A percentile compares a stretch with the other conserved stretches of the same genome.
Evolutionary conservation across 441 rosid species (phyloP).

Genomic region (Rhodomyrtus psidioides): DNA sequence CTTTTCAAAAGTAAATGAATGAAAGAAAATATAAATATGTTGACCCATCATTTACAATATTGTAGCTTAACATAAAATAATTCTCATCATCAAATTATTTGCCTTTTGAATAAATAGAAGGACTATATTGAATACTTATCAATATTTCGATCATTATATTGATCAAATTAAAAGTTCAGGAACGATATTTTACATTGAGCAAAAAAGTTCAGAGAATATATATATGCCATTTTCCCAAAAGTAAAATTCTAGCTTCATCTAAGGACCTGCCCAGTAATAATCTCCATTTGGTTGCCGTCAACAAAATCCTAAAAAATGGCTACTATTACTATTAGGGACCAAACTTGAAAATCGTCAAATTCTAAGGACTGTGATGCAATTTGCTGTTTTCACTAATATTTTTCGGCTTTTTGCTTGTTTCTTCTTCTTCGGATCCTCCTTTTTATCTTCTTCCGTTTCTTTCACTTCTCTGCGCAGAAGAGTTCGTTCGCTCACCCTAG

Average conservation of each 20-base stretch:
- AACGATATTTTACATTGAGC: not conserved
- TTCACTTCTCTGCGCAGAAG: not conserved
- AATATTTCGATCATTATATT: no score
- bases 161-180: no score
- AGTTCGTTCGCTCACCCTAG: not conserved
- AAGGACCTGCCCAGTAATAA: not conserved
- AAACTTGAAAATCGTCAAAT: not conserved
- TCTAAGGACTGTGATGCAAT: not conserved
- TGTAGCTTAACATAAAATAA: no score
- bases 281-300: not conserved
- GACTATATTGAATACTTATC: no score
- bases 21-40: no score
- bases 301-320: not conserved
- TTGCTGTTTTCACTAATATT: not conserved
- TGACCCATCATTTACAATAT: no score
- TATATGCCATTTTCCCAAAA: not conserved
- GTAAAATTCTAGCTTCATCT: not conserved
- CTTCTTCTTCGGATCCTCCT: not conserved
- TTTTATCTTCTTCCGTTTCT: not conserved
- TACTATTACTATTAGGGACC: fast-evolving
- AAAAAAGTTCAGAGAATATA: no score
- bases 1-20: no score
- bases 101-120: fast-evolving
- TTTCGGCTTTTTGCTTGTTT: not conserved
- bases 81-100: not conserved